A percentile compares a stretch with the other conserved stretches of the same genome.
These are phyloP conservation scores for Brassica hybrid DNA, from an alignment of 441 rosid genomes.

Conservation along the genomic window DNA sequence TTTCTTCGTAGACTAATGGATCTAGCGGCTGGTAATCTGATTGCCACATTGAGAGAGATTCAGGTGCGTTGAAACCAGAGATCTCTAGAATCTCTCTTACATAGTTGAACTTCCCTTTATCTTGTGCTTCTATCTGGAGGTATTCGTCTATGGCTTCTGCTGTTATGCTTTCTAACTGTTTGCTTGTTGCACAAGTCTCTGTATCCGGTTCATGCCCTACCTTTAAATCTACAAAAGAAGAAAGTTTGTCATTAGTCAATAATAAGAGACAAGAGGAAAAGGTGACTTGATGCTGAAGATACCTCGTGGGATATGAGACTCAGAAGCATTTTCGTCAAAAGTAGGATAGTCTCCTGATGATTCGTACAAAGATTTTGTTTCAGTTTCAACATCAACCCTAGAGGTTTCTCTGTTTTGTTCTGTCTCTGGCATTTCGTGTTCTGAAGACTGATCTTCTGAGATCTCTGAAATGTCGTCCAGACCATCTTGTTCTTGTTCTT, in stretches of 20 bases:
- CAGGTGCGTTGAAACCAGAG: slow-evolving; percentile 67
- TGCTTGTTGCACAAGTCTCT: slow-evolving; percentile 29
- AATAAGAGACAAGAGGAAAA: slow-evolving; percentile 2
- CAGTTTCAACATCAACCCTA: background rate
- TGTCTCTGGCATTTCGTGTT: slow-evolving; percentile 21
- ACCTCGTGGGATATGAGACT: slow-evolving; percentile 46
- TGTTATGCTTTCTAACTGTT: slow-evolving; percentile 26
- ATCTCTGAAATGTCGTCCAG: slow-evolving; percentile 31
- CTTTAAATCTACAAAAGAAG: background rate
- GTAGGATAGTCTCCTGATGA: slow-evolving; percentile 35
- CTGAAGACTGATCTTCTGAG: slow-evolving; percentile 41
- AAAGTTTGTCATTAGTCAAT: background rate
- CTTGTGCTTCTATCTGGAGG: slow-evolving; percentile 51
- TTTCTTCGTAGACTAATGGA: slow-evolving; percentile 61
- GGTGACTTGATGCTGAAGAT: slow-evolving; percentile 17
- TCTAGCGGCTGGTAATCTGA: slow-evolving; percentile 70
- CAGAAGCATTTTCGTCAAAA: slow-evolving; percentile 32
- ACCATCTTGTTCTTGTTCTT: slow-evolving; percentile 27
- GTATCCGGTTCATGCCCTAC: background rate
- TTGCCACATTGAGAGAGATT: slow-evolving; percentile 67
- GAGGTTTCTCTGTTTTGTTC: slow-evolving; percentile 18
- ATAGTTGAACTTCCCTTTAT: slow-evolving; percentile 57
- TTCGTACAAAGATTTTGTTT: slow-evolving; percentile 27
- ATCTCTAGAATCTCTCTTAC: slow-evolving; percentile 76
- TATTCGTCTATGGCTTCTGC: slow-evolving; percentile 31